A percentile compares a stretch with the other conserved stretches of the same genome.
Evolutionary conservation across 164 flowering plant species (phyloP).

Genomic region (Vitis cinerea): DNA sequence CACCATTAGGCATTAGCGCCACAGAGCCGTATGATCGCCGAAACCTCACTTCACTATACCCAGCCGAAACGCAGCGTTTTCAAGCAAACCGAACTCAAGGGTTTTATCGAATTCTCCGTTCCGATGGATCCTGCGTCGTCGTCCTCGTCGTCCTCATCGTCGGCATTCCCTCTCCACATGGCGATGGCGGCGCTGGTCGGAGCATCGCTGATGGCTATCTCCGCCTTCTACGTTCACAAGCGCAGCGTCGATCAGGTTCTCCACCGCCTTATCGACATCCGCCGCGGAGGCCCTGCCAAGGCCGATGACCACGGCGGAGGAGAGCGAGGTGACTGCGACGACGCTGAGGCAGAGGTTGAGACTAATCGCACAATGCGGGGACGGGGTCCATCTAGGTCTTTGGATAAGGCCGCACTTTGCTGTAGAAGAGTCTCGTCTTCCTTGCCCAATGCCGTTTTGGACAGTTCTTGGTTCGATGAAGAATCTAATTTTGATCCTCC

Average conservation of each 20-base stretch:
- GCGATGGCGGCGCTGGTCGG: constrained; percentile 75
- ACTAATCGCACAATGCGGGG: constrained; percentile 7
- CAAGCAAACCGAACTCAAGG: no score
- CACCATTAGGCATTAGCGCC: no score
- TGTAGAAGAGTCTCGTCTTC: constrained; percentile 40
- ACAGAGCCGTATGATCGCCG: no score
- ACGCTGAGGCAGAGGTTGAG: constrained; percentile 17
- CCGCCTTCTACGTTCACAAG: constrained; percentile 66
- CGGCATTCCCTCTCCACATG: constrained; percentile 34
- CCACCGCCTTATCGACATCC: constrained; percentile 41
- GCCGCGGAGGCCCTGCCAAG: constrained; percentile 17
- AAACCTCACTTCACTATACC: no score
- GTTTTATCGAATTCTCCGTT: no score
- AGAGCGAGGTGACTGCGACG: constrained; percentile 3
- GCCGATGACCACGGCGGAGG: not conserved
- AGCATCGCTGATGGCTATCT: constrained; percentile 68
- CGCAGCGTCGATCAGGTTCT: constrained; percentile 58
- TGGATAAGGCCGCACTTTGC: constrained; percentile 14
- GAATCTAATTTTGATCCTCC: constrained; percentile 17
- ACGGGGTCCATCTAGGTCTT: constrained; percentile 20
- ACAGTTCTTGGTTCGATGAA: constrained; percentile 32
- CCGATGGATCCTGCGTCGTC: constrained; percentile 10
- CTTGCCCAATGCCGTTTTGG: constrained; percentile 38
- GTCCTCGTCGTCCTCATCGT: not conserved
- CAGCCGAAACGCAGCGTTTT: no score